Evolutionary conservation across 1,284 basidiomycete species (phyloP).

Genomic region (Ceratobasidium sp.): DNA sequence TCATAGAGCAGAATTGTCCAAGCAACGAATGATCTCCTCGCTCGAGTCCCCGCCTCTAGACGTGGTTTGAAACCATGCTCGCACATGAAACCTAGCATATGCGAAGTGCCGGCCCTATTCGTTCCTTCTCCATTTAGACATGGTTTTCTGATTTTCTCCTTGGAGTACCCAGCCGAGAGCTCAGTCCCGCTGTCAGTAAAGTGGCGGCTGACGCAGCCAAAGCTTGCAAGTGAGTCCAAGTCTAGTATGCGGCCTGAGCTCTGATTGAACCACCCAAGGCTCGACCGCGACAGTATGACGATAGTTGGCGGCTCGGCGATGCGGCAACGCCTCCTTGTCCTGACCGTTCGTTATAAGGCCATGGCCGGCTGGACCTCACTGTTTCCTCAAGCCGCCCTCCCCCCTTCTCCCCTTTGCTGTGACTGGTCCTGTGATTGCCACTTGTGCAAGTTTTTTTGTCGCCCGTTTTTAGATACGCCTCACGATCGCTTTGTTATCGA

Average conservation of each 20-base stretch:
- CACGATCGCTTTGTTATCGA: conserved; percentile 39
- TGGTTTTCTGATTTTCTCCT: neutral
- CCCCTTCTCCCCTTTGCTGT: conserved; percentile 11
- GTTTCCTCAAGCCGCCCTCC: conserved; percentile 20
- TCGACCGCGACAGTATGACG: conserved; percentile 33
- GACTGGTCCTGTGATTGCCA: conserved; percentile 20
- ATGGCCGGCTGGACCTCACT: conserved; percentile 1
- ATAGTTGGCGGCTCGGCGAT: conserved; percentile 14
- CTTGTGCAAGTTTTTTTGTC: conserved; percentile 20
- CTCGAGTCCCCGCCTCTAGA: conserved; percentile 28
- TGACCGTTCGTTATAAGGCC: neutral
- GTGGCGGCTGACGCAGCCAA: conserved; percentile 15
- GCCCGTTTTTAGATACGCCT: conserved; percentile 18
- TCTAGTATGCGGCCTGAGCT: conserved; percentile 27
- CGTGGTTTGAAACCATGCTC: conserved; percentile 17
- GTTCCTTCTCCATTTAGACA: conserved; percentile 2
- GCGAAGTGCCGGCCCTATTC: conserved; percentile 1
- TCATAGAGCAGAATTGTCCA: conserved; percentile 5
- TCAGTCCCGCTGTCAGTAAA: conserved; percentile 4
- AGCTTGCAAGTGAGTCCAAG: conserved; percentile 12
- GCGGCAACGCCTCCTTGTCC: neutral
- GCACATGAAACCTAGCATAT: conserved; percentile 10
- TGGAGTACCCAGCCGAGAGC: conserved; percentile 33
- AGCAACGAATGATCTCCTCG: conserved; percentile 24
- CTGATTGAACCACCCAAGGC: conserved; percentile 13